Percentiles rank a stretch among this genome's conserved stretches.
Conservation (phyloP, 2,329 filamentous ascomycete genomes). For the Karstenula rhodostoma region DNA sequence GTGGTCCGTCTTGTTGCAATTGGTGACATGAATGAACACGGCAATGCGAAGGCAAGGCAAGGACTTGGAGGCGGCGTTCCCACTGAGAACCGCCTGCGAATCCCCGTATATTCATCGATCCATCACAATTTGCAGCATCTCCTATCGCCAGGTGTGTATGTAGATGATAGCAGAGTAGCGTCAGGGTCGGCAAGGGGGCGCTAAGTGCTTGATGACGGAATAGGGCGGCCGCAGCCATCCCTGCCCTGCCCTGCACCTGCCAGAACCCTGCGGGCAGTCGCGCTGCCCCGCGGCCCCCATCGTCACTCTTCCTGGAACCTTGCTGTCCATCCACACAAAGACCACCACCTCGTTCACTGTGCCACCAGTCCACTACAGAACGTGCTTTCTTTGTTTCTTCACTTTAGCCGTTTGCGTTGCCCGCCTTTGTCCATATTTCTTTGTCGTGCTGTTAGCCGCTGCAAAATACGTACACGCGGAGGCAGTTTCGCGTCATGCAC, state of each 20-base stretch:
- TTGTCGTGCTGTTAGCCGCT: background rate
- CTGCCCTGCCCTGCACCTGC: background rate
- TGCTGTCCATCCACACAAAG: background rate
- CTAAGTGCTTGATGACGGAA: conserved; percentile 2
- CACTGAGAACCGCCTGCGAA: no score
- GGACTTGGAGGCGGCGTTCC: no score
- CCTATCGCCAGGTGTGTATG: no score
- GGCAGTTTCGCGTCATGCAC: conserved; percentile 5
- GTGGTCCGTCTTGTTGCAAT: background rate
- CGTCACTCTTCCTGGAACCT: conserved; percentile 4
- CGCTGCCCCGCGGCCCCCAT: background rate
- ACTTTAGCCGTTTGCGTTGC: background rate
- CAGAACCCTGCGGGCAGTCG: background rate
- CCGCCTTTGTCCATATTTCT: conserved; percentile 5
- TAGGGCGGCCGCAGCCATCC: background rate
- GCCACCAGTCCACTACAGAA: background rate
- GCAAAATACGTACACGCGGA: background rate
- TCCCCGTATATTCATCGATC: background rate
- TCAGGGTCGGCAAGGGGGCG: background rate
- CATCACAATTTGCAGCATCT: background rate
- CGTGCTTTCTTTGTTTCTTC: no score
- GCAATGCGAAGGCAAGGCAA: no score
- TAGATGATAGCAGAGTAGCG: background rate
- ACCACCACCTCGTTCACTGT: background rate
- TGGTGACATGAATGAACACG: background rate